Evolutionary conservation across 331 rosid species (phyloP), one percentile per base, ranked within the genome.

Genomic region (Malus hybrid): DNA sequence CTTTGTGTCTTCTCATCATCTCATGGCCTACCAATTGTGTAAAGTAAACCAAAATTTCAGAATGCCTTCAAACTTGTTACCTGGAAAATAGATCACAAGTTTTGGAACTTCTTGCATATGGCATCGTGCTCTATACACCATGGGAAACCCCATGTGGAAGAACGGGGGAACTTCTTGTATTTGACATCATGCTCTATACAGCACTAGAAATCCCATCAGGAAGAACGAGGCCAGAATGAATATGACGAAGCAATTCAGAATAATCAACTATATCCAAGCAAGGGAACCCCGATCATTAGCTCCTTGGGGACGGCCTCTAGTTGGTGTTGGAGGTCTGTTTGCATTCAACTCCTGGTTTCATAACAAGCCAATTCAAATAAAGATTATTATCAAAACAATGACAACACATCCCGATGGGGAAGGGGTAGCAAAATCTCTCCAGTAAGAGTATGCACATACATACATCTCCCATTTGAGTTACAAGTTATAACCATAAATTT

Each of bases 251-350:
- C 78, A 75, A 79, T 78, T 79, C 46, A 2, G 77, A 67, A 65
- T 34, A 74, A 77, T 71, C 65, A 75, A 80, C 84, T 88, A 95
- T 84, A 95, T 95, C 99, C 99, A 95, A 54, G 99, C 97, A 31
- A 95, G 97, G 5, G 99, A 89, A 73, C 98, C 99, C 78, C 96
- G 88, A 73, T 95, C 99, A 60, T 88, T 95, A 72, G 97, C 19
- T 72, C 82, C 98, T 90, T 80, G 98, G 65, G 97, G 97, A 39
- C 99, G 99, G 77, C 99, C 99, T 86, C 99, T 90, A 61, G 99
- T 95, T 80, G 99, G 99, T 64, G 99, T 95, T 54, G 99, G 91
- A 65, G 99, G 99, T 80, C 99, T 86, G 79, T 95, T 95, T 59
- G 99, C 99, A 84, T 95, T 95, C 91, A 95, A 80, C 80, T 95